Evolutionary conservation across 2,329 filamentous ascomycete genomes (phyloP), one percentile per base, ranked within the genome.

Genomic region (Aspergillus clavatus): DNA sequence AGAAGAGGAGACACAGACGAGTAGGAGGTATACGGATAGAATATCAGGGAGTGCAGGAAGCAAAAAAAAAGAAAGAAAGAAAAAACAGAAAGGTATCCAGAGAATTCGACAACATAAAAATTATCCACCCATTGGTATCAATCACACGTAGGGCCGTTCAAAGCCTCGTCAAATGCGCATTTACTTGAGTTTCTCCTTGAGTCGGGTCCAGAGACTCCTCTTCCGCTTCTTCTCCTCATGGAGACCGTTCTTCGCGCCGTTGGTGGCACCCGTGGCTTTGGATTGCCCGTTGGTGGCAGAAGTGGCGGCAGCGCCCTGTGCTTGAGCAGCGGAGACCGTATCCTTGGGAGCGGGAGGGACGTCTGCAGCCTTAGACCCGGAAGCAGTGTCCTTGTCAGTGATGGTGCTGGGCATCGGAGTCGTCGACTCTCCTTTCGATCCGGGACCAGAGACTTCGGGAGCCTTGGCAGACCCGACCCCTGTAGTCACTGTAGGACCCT

Each of bases 141-240:
- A 43, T 40, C 47, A 27, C 40, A 40, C 31, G 36, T n/a, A n/a
- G n/a, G 8, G 24, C 31, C 29, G 22, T 24, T 38, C 31, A 41
- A 45, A 38, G 22, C 26, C 23, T 33, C 24, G 31, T 18, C 18
- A 40, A 18, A 7, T 10, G n/a, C 28, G 31, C 28, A 28, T 39
- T 42, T 57, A 71, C 57, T 70, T 70, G 45, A 79, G 66, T 64
- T 77, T 79, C 53, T 76, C 76, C 69, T 78, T 79, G 45, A 80
- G 52, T 58, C 70, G 73, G 24, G 65, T 65, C 61, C 86, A 79
- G 57, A 86, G 77, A 42, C 75, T 69, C 66, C 79, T 74, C 73
- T 82, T 83, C 75, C 83, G 84, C 74, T 84, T 86, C 71, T 80
- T 81, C 41, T 80, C 75, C 12, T 72, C 68, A 43, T 69, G 67